phyloP scores from a whole-genome alignment of 2,329 filamentous ascomycete species.

The Harringtonia aguacate region DNA sequence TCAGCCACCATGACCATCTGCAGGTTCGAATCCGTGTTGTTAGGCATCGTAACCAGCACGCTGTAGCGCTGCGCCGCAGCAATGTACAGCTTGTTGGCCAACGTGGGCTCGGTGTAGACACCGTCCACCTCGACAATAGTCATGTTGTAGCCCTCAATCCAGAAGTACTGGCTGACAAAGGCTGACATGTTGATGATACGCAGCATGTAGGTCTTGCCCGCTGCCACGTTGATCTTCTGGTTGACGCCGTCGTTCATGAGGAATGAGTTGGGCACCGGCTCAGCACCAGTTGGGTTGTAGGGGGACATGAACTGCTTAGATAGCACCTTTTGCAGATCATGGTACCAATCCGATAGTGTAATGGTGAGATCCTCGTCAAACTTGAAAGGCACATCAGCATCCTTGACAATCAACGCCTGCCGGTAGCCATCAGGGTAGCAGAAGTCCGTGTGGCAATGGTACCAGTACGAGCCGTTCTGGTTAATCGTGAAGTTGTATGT shows the following conservation, averaged over 20 bases:
- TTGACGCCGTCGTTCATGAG: constrained; percentile 63
- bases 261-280: constrained; percentile 57
- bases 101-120: constrained; percentile 50
- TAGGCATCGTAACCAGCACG: constrained; percentile 52
- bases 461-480: constrained; percentile 62
- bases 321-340: constrained; percentile 41
- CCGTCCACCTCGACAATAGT: constrained; percentile 65
- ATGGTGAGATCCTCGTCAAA: constrained; percentile 55
- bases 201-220: constrained; percentile 62
- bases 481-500: constrained; percentile 58
- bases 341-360: constrained; percentile 63
- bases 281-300: constrained; percentile 43
- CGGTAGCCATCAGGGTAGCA: constrained; percentile 56
- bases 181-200: constrained; percentile 64
- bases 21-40: constrained; percentile 51
- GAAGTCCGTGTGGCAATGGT: constrained; percentile 56
- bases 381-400: constrained; percentile 47
- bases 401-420: constrained; percentile 24
- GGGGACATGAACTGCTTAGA: constrained; percentile 39
- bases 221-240: constrained; percentile 45
- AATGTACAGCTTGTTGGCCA: constrained; percentile 55
- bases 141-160: constrained; percentile 58
- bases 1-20: constrained; percentile 38
- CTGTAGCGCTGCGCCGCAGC: constrained; percentile 56
- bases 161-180: constrained; percentile 58